Evolutionary conservation across 2,329 filamentous ascomycete genomes (phyloP), one percentile per base, ranked within the genome.

Genomic region (Talaromyces amestolkiae): DNA sequence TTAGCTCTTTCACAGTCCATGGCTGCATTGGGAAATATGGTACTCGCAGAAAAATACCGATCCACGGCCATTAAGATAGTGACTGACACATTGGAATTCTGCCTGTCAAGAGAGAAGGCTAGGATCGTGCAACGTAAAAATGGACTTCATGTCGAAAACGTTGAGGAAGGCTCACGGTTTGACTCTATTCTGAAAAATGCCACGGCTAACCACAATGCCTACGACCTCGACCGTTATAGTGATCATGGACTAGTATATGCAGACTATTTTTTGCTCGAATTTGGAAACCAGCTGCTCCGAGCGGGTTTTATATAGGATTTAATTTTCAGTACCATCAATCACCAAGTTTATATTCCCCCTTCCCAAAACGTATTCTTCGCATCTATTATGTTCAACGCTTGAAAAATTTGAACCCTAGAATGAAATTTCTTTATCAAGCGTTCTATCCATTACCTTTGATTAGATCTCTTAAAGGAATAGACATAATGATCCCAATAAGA

Each of bases 191-290:
- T 80, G 54, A 72, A 75, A 56, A 74, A 79, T 65, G 74, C 74
- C 7, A 79, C 78, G 11, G 75, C 74, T 9, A 79, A 80, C 54
- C 74, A 77, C 68, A 80, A 80, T 59, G 71, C 72, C 43, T 69
- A 77, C 69, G 77, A 74, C 11, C 72, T 73, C 56, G 71, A 70
- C 63, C 77, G 76, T 47, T 80, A 79, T 47, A 72, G 71, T 53
- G 74, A 80, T 65, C 77, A 79, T 69, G 78, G 79, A 2, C 67
- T 81, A 27, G 78, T 80, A 3, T 81, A 80, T 72, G 79, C 76
- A 2, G 79, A 81, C 66, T 81, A 80, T 58, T 81, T 75, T 61
- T 69, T 80, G 22, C 58, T 80, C 19, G 76, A 80, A 51, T 79
- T 80, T 70, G 79, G 78, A 3, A 81, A 47, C 5, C 43, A 47